These are phyloP conservation scores for Mayamaea pseudoterrestris DNA, from an alignment of 108 stramenopile species.

Conservation along the genomic window DNA sequence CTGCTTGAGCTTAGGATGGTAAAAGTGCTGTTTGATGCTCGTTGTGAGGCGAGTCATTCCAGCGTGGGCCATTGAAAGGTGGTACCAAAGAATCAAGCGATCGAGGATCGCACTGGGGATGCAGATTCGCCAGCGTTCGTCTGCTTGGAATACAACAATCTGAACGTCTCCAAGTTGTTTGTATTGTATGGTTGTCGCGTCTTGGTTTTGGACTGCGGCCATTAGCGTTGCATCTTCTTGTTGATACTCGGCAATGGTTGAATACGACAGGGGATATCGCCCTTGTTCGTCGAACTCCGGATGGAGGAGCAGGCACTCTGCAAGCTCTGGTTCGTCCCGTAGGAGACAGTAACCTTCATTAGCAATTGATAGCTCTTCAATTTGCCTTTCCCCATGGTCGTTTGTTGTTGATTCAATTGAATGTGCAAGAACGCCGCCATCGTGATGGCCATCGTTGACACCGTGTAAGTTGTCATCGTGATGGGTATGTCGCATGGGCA, in stretches of 20 bases:
- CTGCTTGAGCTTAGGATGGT: conserved; percentile 14
- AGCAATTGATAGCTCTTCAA: no score
- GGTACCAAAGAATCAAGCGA: conserved; percentile 11
- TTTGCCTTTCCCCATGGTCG: no score
- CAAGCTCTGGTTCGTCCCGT: no score
- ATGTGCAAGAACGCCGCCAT: no score
- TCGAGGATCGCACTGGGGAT: not conserved
- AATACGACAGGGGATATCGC: not conserved
- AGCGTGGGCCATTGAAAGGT: conserved; percentile 12
- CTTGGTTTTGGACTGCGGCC: not conserved
- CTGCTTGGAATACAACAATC: conserved; percentile 6
- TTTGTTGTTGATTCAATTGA: no score
- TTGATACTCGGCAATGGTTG: not conserved
- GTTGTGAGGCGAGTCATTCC: conserved; percentile 6
- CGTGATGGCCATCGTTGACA: not conserved
- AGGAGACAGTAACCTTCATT: no score
- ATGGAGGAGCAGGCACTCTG: no score
- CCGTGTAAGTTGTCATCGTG: not conserved
- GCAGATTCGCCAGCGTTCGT: conserved; percentile 5
- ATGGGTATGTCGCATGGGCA: not conserved
- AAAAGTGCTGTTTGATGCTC: conserved; percentile 8
- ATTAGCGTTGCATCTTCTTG: not conserved
- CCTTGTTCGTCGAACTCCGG: not conserved
- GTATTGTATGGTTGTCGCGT: not conserved
- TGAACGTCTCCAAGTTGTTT: not conserved